Evolutionary conservation across 768 basidiomycete genomes (phyloP), one percentile per base, ranked within the genome.

Genomic region (Pleurotus giganteus): DNA sequence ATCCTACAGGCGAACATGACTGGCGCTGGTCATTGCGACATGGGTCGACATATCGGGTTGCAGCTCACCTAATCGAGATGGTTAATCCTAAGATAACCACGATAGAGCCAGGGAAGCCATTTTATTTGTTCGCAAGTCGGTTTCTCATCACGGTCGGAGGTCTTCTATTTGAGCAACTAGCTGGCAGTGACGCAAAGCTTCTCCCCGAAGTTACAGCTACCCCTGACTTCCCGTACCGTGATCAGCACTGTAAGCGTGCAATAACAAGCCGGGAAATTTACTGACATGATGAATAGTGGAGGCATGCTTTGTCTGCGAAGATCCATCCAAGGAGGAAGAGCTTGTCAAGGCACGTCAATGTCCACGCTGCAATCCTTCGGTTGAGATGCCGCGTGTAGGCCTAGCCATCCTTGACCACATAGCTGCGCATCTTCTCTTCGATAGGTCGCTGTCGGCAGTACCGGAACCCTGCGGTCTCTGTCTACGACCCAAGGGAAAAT

Each of bases 391-490:
- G 19, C 57, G 3, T 5, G 62, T 41, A 47, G 57, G 15, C 31
- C 50, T 2, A 56, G 63, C 45, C 58, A 52, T 70, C 0, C 57
- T 71, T 2, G 59, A 66, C 12, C 70, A 71, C 37, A 61, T 64
- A 2, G 66, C 60, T 3, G 51, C 63, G 3, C 69, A 70, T 56
- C 63, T 69, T 26, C 65, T 68, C 12, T 29, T 61, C 47, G 66
- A 69, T 44, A 31, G 59, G 0, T 32, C 17, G 5, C 26, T 66
- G 8, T 39, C 58, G 13, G 47, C 42, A 1, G 54, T 55, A 2
- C 23, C 15, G 4, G 59, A 63, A 32, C 63, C 60, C 1, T 71
- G 69, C 47, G 64, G 69, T 1, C 47, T 70, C 2, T 71, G 68
- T 47, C 59, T 66, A 21, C 55, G 58, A 13, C 61, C 64, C 0